Base-by-base conservation (phyloP, 2,329 filamentous ascomycete species). In the Colletotrichum kahawae region DNA sequence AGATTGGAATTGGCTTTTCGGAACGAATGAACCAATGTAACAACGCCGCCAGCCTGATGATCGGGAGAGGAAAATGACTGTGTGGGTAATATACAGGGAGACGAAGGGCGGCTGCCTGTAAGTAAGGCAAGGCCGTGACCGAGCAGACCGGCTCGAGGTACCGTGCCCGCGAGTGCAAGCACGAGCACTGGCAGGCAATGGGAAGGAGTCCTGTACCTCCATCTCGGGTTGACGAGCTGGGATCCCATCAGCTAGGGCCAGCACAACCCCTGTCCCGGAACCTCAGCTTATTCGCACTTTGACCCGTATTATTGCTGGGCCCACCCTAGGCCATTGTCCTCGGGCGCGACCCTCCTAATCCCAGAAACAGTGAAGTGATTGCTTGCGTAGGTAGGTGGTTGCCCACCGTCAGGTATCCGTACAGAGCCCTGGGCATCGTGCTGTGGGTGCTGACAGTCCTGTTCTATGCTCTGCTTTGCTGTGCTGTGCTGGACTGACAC, bases 271-370 rank as follows among this genome's bases (percentile, higher is more conserved):
- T 74, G 67, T 60, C 62, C 29, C 48, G 34, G 62, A 59, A 24
- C 62, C 68, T 66, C 67, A 74, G 62, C 67, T 65, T 66, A 67
- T 71, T 71, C 67, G 36, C 31, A 71, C 62, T 54, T 62, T 56
- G 62, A 38, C 43, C 48, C 67, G 51, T 70, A 31, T 67, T 74
- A 71, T 71, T 66, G 54, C 62, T 71, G 24, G 54, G 38, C 38
- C 71, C 67, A 71, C 67, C 33, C 54, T 62, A 38, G 60, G 67
- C 66, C 70, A 70, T 64, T 56, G 67, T 74, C 59, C 51, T 63
- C 36, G 48, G 57, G 66, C 71, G 48, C 29, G 43, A 31, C 24
- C 51, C 27, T 70, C 71, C 56, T 29, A 5, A 48, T 74, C 67
- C 67, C 59, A 63, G 34, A 56, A 33, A 14, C 8, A 57, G 57